Percentiles rank a stretch among this genome's conserved stretches.
Evolutionary conservation across 176 grass and related monocot genomes (phyloP).

Genomic region (Calamus simplicifolius): DNA sequence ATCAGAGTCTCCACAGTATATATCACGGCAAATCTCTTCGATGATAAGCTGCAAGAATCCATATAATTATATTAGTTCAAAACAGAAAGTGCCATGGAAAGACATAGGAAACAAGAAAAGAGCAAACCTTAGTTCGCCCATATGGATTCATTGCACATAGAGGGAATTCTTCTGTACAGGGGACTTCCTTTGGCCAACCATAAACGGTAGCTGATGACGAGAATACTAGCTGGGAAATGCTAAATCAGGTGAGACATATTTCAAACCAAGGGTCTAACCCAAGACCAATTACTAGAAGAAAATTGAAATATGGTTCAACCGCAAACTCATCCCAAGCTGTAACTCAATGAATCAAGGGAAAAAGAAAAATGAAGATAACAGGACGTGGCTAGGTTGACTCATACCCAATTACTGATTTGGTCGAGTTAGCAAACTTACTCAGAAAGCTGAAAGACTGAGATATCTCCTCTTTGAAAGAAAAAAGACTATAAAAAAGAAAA

Average conservation of each 20-base stretch:
- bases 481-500: too few species aligned
- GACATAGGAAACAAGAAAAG: constrained; percentile 5
- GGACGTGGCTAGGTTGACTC: too few species aligned
- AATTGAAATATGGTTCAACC: too few species aligned
- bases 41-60: constrained; percentile 66
- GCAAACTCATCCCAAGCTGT: too few species aligned
- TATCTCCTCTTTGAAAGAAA: too few species aligned
- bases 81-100: background rate
- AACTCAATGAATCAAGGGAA: constrained; percentile 4
- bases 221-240: constrained; percentile 75
- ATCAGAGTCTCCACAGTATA: constrained; percentile 60
- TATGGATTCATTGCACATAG: constrained; percentile 87
- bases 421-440: too few species aligned
- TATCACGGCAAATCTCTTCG: constrained; percentile 84
- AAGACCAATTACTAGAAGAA: too few species aligned
- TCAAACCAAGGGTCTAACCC: too few species aligned
- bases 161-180: constrained; percentile 88
- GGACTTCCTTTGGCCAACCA: constrained; percentile 78
- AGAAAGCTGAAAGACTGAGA: too few species aligned
- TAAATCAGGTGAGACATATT: too few species aligned
- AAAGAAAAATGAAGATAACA: background rate
- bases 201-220: constrained; percentile 97
- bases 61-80: constrained; percentile 29
- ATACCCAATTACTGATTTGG: too few species aligned
- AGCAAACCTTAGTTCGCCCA: constrained; percentile 80